Conservation (phyloP, 495 filamentous ascomycete genomes). For the Hyphodiscus hymeniophilus region DNA sequence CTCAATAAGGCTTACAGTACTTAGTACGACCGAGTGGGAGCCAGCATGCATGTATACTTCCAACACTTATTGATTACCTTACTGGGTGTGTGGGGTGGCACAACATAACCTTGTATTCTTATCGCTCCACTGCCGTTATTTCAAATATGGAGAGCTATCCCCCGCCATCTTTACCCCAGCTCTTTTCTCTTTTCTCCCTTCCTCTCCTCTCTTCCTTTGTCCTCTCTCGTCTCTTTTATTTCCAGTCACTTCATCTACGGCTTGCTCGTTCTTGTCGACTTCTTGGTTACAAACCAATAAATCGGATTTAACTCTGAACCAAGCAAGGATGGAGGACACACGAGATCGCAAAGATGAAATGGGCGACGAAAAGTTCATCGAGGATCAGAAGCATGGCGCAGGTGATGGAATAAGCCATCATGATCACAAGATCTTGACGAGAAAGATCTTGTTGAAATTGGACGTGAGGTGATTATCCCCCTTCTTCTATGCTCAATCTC, state of each 20-base stretch:
- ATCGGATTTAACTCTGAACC: no score
- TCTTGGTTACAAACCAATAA: no score
- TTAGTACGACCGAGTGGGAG: no score
- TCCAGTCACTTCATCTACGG: neutral
- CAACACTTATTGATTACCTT: no score
- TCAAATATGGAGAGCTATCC: no score
- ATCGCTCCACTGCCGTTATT: no score
- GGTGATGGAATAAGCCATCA: neutral
- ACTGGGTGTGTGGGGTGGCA: no score
- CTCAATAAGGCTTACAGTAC: no score
- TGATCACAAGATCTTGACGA: slow-evolving; percentile 25
- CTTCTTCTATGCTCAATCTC: neutral
- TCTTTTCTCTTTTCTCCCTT: slow-evolving; percentile 1
- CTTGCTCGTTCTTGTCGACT: no score
- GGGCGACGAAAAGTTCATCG: neutral
- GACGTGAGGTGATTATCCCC: slow-evolving; percentile 39
- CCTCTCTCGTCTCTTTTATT: neutral
- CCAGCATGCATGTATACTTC: no score
- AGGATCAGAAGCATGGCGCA: neutral
- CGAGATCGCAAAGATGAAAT: neutral
- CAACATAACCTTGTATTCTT: no score
- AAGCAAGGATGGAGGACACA: no score
- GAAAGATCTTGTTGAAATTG: slow-evolving; percentile 42
- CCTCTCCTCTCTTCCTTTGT: slow-evolving; percentile 1
- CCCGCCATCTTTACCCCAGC: neutral